Evolutionary conservation across 345 rosid genomes (phyloP).

Genomic region (Ceriops zippeliana): DNA sequence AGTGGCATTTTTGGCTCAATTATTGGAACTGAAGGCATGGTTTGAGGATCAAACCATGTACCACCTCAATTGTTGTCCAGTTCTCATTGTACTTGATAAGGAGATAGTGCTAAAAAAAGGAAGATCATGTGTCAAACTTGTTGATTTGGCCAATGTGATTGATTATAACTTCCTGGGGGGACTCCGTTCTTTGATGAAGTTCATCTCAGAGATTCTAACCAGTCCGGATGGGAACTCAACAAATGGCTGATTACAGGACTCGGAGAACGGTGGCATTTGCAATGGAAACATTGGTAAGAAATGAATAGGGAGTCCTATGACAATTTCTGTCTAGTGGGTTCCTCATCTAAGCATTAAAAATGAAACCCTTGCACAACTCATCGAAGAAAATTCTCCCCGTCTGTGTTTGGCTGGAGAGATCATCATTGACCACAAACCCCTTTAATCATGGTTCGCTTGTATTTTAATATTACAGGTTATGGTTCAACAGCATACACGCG

Average conservation of each 20-base stretch:
- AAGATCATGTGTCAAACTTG: conserved; percentile 51
- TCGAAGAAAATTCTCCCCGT: not conserved
- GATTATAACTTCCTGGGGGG: conserved; percentile 96
- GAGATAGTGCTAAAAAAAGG: conserved; percentile 38
- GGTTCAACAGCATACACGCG: not conserved
- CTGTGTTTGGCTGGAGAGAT: not conserved
- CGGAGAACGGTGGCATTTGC: conserved; percentile 20
- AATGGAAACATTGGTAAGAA: conserved; percentile 11
- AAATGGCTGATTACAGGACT: conserved; percentile 11
- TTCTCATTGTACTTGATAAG: conserved; percentile 66
- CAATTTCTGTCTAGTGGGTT: too few species aligned
- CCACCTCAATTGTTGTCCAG: conserved; percentile 86
- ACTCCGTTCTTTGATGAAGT: conserved; percentile 77
- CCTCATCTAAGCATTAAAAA: not conserved
- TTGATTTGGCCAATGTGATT: conserved; percentile 91
- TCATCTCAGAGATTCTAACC: conserved; percentile 56
- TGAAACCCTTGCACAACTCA: not conserved
- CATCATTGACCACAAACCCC: not conserved
- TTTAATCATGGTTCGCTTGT: not conserved
- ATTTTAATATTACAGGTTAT: too few species aligned
- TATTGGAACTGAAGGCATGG: conserved; percentile 85
- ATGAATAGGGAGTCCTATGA: not conserved
- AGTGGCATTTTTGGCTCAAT: conserved; percentile 60
- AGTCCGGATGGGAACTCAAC: conserved; percentile 37
- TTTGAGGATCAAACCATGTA: conserved; percentile 79